Evolutionary conservation across 1,139 yeast genomes (phyloP), one percentile per base, ranked within the genome.

Genomic region (Pichiaceae sp.): DNA sequence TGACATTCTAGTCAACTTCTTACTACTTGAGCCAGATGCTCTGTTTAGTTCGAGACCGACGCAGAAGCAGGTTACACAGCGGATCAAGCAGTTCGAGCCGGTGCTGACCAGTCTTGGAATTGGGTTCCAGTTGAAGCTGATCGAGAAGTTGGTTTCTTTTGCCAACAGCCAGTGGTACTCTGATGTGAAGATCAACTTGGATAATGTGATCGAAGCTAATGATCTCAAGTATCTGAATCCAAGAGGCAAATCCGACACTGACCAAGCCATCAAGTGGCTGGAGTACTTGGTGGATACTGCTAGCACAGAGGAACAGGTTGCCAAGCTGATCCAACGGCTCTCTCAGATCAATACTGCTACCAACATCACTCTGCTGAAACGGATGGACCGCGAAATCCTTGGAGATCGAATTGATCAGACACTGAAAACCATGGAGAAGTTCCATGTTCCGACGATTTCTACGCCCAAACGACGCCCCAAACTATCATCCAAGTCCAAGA

Each of bases 41-140:
- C 19, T 50, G 3, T 44, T 47, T 26, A 49, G 40, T 11, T 36
- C 37, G 16, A 37, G 35, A 2, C 25, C 50, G 23, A 48, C 37
- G 32, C 51, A 44, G n/a, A 50, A 46, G 17, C 52, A 52, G 31
- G 37, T 40, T 3, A 44, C 45, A 20, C 58, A 59, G 3, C 36
- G 59, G 3, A 44, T 50, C 32, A 20, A 50, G 15, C 39, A 62
- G 12, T 63, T 56, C 45, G 53, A 44, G 25, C 57, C 61, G 0
- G 34, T 61, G 1, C 18, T 62, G 16, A 48, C 52, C 33, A 51
- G 54, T 17, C 36, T 62, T 3, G 57, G 60, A 7, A 34, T 31
- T 17, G 45, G 42, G 3, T 37, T 48, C 16, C 20, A 38, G 2
- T 18, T 40, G 9, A 32, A 41, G 6, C 24, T 54, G 14, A 39